Evolutionary conservation across 495 filamentous ascomycete species (phyloP).

Genomic region (Pseudomonodictys pantanalensis): DNA sequence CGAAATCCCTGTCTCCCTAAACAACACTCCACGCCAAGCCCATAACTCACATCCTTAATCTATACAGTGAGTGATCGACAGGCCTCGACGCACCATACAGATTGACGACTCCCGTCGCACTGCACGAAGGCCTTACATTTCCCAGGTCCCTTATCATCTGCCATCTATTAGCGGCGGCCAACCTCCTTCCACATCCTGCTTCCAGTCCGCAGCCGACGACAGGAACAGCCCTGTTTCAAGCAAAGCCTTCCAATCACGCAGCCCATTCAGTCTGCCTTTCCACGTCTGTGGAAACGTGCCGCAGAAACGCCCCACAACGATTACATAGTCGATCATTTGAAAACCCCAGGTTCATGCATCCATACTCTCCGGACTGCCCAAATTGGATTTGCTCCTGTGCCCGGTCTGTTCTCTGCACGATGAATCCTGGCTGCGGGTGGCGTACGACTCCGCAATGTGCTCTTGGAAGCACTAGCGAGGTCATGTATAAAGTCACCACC

Average conservation of each 20-base stretch:
- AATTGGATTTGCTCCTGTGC: constrained; percentile 25
- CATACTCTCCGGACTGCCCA: constrained; percentile 13
- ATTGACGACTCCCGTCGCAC: constrained; percentile 16
- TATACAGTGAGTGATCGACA: constrained; percentile 25
- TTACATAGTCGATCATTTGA: constrained; percentile 15
- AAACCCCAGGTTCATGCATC: constrained; percentile 23
- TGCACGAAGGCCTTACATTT: constrained; percentile 5
- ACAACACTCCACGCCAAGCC: constrained; percentile 23
- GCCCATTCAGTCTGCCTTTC: background rate
- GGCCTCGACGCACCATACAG: constrained; percentile 22
- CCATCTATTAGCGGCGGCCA: background rate
- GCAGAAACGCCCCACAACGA: constrained; percentile 15
- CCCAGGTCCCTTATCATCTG: constrained; percentile 25
- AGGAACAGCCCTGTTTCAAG: background rate
- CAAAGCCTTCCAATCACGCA: constrained; percentile 14
- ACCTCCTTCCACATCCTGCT: constrained; percentile 11
- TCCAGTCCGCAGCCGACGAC: background rate
- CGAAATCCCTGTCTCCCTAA: constrained; percentile 1
- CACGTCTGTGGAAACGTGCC: background rate
- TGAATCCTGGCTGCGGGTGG: constrained; percentile 7
- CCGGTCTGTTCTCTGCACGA: constrained; percentile 8
- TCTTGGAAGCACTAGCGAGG: background rate
- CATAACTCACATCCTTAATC: constrained; percentile 22
- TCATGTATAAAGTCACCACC: constrained; percentile 16
- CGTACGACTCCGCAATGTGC: background rate